phyloP scores from a whole-genome alignment of 768 basidiomycete genomes.

The Harrya chromipes region DNA sequence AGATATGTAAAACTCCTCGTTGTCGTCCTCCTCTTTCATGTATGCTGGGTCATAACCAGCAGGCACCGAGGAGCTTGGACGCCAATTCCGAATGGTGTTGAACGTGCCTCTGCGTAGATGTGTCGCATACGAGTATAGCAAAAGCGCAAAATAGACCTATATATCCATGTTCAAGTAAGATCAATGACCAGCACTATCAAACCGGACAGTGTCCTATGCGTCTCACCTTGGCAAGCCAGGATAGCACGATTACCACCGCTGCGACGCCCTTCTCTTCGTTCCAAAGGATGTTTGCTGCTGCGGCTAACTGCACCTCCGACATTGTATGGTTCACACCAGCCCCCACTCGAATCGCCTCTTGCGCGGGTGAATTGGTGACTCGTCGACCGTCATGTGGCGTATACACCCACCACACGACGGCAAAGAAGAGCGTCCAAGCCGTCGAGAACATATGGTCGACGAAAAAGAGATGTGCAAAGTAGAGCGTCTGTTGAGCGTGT shows the following conservation, averaged over 20 bases:
- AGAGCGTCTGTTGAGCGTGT: slow-evolving; percentile 77
- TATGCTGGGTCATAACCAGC: slow-evolving; percentile 28
- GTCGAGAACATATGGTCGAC: slow-evolving; percentile 91
- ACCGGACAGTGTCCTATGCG: neutral
- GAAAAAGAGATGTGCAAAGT: slow-evolving; percentile 89
- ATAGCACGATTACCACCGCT: slow-evolving; percentile 67
- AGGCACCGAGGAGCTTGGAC: slow-evolving; percentile 16
- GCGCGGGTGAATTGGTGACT: slow-evolving; percentile 80
- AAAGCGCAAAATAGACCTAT: slow-evolving; percentile 86
- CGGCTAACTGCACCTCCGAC: slow-evolving; percentile 61
- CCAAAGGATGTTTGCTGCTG: slow-evolving; percentile 84
- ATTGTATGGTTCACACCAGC: slow-evolving; percentile 51
- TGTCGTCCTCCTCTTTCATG: slow-evolving; percentile 59
- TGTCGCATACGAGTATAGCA: slow-evolving; percentile 90
- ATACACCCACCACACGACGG: slow-evolving; percentile 85
- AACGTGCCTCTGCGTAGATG: slow-evolving; percentile 93
- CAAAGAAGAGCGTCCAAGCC: slow-evolving; percentile 90
- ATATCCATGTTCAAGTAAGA: neutral
- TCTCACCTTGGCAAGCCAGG: slow-evolving; percentile 87
- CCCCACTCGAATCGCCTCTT: slow-evolving; percentile 75
- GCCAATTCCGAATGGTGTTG: slow-evolving; percentile 60
- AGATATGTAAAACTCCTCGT: slow-evolving; percentile 67
- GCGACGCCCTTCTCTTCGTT: slow-evolving; percentile 84
- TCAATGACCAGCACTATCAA: neutral
- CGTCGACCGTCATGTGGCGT: slow-evolving; percentile 88